Percentiles rank a stretch among this genome's conserved stretches.
phyloP scores from a whole-genome alignment of 768 basidiomycete genomes.

The Lentinula detonsa region DNA sequence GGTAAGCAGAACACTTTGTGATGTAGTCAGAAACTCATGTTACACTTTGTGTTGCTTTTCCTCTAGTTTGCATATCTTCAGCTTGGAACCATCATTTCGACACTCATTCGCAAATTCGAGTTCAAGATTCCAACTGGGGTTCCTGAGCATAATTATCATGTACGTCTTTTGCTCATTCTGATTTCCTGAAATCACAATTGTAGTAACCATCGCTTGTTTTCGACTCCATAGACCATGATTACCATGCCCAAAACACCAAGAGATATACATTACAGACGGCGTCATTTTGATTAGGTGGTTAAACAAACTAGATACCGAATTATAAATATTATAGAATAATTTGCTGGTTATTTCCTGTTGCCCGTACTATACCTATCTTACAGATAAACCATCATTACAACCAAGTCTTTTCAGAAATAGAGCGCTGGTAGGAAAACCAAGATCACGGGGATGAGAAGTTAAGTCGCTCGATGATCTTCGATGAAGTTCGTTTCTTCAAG shows the following conservation, averaged over 20 bases:
- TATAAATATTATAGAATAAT: too few relatives aligned
- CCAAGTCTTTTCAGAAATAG: too few relatives aligned
- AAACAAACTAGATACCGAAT: background rate
- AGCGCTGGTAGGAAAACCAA: too few relatives aligned
- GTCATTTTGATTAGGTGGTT: constrained; percentile 40
- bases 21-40: background rate
- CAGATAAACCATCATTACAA: too few relatives aligned
- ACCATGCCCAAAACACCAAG: constrained; percentile 76
- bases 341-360: too few relatives aligned
- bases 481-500: too few relatives aligned
- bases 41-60: constrained; percentile 18
- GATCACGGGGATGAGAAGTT: too few relatives aligned
- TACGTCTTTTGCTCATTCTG: constrained; percentile 31
- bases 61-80: constrained; percentile 86
- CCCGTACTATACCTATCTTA: too few relatives aligned
- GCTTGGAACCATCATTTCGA: constrained; percentile 76
- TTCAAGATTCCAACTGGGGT: constrained; percentile 61
- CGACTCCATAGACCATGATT: constrained; percentile 74
- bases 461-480: too few relatives aligned
- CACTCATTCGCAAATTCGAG: constrained; percentile 72
- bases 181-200: background rate
- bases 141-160: constrained; percentile 87
- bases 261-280: constrained; percentile 59
- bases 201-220: constrained; percentile 7
- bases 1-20: constrained; percentile 28